phyloP scores from a whole-genome alignment of 306 rosid genomes.

The Carpinus fangiana region DNA sequence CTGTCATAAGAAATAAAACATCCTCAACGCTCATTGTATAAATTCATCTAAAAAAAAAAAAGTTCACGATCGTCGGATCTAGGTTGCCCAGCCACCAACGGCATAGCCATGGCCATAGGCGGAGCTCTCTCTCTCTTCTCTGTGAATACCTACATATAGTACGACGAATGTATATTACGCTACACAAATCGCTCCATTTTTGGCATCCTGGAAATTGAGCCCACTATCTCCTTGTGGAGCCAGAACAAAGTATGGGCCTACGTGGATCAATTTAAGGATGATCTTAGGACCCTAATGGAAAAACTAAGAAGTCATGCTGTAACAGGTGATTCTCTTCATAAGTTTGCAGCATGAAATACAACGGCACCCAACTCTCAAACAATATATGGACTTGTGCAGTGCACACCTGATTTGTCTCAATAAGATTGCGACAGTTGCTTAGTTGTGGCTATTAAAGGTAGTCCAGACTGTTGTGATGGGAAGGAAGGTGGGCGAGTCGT shows the following conservation, averaged over 20 bases:
- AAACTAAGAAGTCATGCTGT: constrained; percentile 21
- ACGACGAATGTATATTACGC: constrained; percentile 40
- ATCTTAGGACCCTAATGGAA: constrained; percentile 22
- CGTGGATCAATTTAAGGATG: constrained; percentile 24
- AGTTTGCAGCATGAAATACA: constrained; percentile 32
- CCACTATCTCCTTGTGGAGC: neutral
- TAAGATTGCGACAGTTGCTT: constrained; percentile 35
- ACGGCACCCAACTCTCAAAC: constrained; percentile 26
- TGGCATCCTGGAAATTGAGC: constrained; percentile 15
- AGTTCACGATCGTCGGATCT: no score
- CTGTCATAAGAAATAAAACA: no score
- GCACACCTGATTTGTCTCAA: constrained; percentile 46
- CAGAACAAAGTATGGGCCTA: neutral
- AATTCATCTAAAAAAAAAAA: no score
- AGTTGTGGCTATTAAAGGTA: neutral
- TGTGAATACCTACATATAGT: constrained; percentile 4
- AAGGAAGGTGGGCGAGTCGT: constrained; percentile 25
- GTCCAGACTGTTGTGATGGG: constrained; percentile 26
- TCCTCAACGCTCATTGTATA: no score
- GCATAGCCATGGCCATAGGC: no score
- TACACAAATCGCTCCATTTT: constrained; percentile 41
- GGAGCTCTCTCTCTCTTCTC: no score
- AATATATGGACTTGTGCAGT: constrained; percentile 43
- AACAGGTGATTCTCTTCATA: constrained; percentile 24
- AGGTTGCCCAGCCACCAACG: no score